These are phyloP conservation scores for Didymella sp. DNA, from an alignment of 2,329 filamentous ascomycete species.

Conservation along the genomic window DNA sequence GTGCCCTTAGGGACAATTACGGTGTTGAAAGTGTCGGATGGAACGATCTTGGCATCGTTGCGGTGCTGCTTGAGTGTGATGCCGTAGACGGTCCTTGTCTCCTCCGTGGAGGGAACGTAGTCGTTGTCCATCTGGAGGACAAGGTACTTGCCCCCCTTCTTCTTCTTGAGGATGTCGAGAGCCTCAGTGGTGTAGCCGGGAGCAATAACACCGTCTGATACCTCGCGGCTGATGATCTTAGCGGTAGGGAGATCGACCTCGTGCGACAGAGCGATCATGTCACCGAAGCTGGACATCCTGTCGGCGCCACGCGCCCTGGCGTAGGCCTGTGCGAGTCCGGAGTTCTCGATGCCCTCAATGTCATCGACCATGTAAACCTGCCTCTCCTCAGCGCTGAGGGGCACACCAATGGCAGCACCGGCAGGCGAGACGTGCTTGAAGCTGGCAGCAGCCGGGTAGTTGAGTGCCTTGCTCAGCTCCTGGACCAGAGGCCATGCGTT, in stretches of 20 bases:
- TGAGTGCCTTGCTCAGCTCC: slow-evolving; percentile 88
- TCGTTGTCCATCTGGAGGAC: slow-evolving; percentile 92
- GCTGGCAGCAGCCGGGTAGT: slow-evolving; percentile 88
- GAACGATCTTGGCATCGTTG: slow-evolving; percentile 87
- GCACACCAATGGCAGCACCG: slow-evolving; percentile 90
- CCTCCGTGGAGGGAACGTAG: slow-evolving; percentile 76
- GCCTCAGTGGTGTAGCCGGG: slow-evolving; percentile 85
- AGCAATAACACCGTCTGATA: slow-evolving; percentile 95
- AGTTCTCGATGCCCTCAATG: slow-evolving; percentile 85
- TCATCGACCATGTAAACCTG: slow-evolving; percentile 99
- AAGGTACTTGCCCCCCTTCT: slow-evolving; percentile 97
- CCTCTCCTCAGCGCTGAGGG: slow-evolving; percentile 83
- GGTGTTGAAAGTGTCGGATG: slow-evolving; percentile 79
- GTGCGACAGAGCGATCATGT: slow-evolving; percentile 92
- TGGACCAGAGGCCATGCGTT: slow-evolving; percentile 98
- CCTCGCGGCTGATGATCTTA: slow-evolving; percentile 97
- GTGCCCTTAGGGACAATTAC: slow-evolving; percentile 87
- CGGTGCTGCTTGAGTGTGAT: slow-evolving; percentile 87
- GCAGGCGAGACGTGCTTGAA: slow-evolving; percentile 98
- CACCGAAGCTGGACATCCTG: slow-evolving; percentile 98
- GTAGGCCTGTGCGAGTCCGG: slow-evolving; percentile 89
- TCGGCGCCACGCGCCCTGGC: slow-evolving; percentile 94
- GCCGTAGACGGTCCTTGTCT: slow-evolving; percentile 89
- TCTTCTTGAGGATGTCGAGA: slow-evolving; percentile 91
- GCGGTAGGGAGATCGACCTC: slow-evolving; percentile 90